These are phyloP conservation scores for Xylogone sp. DNA, from an alignment of 2,329 filamentous ascomycete species.

Conservation along the genomic window DNA sequence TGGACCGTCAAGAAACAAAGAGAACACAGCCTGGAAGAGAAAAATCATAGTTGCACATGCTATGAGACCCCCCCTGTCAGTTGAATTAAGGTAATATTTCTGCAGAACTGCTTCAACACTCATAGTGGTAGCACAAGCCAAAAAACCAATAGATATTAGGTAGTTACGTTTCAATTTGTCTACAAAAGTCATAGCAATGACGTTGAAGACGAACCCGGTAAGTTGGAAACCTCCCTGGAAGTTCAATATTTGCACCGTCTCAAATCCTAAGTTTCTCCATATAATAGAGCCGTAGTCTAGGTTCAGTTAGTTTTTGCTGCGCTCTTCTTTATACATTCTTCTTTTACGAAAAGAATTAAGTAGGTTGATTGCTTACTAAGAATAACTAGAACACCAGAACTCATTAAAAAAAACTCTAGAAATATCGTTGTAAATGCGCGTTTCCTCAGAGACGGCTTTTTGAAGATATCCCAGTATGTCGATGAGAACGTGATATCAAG, in stretches of 20 bases:
- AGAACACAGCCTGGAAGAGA: slow-evolving; percentile 1
- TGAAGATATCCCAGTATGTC: slow-evolving; percentile 3
- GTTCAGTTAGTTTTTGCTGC: too few relatives aligned
- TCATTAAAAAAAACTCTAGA: background rate
- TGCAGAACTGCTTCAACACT: slow-evolving; percentile 5
- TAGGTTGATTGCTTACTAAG: background rate
- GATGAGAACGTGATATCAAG: slow-evolving; percentile 1
- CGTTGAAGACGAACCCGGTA: background rate
- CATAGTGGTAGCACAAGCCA: slow-evolving; percentile 1
- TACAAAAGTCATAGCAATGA: slow-evolving; percentile 1
- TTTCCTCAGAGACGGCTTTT: slow-evolving; percentile 3
- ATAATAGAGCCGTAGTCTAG: slow-evolving; percentile 4
- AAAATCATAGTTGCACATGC: slow-evolving; percentile 4
- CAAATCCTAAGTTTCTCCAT: slow-evolving; percentile 1
- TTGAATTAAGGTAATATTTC: background rate
- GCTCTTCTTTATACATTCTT: too few relatives aligned
- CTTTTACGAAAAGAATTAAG: too few relatives aligned
- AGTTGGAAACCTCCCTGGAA: background rate
- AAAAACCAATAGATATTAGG: slow-evolving; percentile 3
- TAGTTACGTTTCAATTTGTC: slow-evolving; percentile 1
- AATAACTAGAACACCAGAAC: slow-evolving; percentile 5
- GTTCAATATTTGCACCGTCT: background rate
- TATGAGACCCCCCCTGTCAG: background rate
- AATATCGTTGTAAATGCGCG: background rate
- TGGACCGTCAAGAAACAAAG: background rate